Evolutionary conservation across 352 stramenopile genomes (phyloP).

Genomic region (Pythium sp.): DNA sequence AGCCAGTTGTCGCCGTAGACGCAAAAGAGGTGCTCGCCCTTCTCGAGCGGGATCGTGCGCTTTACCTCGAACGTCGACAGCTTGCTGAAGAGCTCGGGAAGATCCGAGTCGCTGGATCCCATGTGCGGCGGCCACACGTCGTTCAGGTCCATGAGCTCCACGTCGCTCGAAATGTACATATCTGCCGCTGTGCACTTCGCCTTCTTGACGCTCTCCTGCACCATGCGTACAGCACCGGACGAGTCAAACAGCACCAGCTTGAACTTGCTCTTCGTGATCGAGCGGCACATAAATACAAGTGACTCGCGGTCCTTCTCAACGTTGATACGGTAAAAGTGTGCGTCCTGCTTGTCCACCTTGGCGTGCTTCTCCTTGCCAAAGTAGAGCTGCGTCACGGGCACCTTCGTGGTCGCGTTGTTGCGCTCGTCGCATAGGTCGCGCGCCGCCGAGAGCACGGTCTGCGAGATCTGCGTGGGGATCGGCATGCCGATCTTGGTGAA

Average conservation of each 20-base stretch:
- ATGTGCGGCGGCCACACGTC: conserved; percentile 71
- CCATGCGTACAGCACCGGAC: conserved; percentile 74
- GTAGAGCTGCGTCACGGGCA: conserved; percentile 56
- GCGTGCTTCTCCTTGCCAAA: conserved; percentile 71
- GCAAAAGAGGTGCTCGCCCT: conserved; percentile 82
- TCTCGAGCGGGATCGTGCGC: conserved; percentile 70
- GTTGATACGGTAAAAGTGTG: conserved; percentile 82
- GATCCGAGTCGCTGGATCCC: conserved; percentile 50
- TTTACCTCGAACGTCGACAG: conserved; percentile 83
- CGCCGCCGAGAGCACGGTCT: conserved; percentile 76
- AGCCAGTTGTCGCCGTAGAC: conserved; percentile 90
- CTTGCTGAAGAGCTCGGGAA: conserved; percentile 84
- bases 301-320: conserved; percentile 72
- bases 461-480: conserved; percentile 86
- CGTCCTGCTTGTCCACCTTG: conserved; percentile 87
- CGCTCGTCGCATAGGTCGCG: conserved; percentile 73
- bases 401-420: conserved; percentile 60
- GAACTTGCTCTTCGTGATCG: conserved; percentile 84
- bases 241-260: conserved; percentile 86
- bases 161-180: conserved; percentile 83
- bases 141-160: conserved; percentile 87
- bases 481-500: conserved; percentile 89
- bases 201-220: conserved; percentile 82
- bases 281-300: conserved; percentile 82
- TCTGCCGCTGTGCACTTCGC: conserved; percentile 79